These are phyloP conservation scores for Sporothrix luriei DNA, from an alignment of 2,329 filamentous ascomycete genomes.

Conservation along the genomic window DNA sequence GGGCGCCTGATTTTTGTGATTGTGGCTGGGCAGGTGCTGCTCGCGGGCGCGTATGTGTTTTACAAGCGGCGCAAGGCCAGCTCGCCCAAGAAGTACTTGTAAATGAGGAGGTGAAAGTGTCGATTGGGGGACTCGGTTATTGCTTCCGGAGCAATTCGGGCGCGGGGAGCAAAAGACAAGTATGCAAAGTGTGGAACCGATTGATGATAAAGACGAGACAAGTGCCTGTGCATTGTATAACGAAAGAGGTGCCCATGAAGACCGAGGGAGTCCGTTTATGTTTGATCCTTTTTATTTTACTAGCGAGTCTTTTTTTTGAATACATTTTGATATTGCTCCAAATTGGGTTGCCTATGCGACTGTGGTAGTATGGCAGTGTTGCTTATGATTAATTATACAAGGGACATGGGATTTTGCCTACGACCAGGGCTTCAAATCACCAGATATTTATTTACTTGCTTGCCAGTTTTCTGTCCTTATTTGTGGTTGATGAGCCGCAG, in stretches of 20 bases:
- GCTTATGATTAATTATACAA: constrained; percentile 9
- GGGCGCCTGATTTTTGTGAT: constrained; percentile 66
- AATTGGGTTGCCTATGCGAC: no score
- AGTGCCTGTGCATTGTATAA: constrained; percentile 11
- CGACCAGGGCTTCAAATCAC: neutral
- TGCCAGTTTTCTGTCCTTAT: neutral
- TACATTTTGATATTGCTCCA: neutral
- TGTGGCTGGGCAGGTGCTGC: constrained; percentile 71
- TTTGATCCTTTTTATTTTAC: neutral
- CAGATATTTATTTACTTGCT: neutral
- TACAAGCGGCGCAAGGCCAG: constrained; percentile 78
- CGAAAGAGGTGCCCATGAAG: neutral
- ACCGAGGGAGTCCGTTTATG: neutral
- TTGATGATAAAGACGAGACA: neutral
- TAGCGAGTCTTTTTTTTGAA: neutral
- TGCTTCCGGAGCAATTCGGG: neutral
- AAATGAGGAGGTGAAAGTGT: neutral
- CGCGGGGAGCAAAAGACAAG: neutral
- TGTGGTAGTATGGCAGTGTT: neutral
- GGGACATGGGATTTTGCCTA: neutral
- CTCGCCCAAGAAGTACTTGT: constrained; percentile 92
- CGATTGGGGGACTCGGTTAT: neutral
- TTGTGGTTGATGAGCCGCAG: constrained; percentile 60
- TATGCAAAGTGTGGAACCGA: neutral
- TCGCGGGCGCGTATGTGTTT: constrained; percentile 68